Evolutionary conservation across 768 basidiomycete genomes (phyloP), one percentile per base, ranked within the genome.

Genomic region (Suillus variegatus): DNA sequence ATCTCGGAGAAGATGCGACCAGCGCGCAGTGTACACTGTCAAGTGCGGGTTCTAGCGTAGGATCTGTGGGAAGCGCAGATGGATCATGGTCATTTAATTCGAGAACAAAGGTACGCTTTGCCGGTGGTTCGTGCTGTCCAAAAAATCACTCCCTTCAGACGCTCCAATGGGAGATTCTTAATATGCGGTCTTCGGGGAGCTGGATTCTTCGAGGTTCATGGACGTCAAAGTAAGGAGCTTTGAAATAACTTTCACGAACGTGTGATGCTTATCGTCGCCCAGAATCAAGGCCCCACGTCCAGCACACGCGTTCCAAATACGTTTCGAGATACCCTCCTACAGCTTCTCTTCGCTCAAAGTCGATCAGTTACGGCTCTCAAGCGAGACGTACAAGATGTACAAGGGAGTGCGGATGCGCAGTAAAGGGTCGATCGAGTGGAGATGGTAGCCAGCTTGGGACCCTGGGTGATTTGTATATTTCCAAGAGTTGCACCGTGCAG

Each of bases 381-480:
- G 91, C 14, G 93, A 95, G 74, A 77, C 77, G 13, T 96, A 96
- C 77, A 97, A 96, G 76, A 92, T 92, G 13, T 97, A 92, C 79
- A 97, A 96, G 76, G 95, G 95, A 18, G 90, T 97, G 60, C 81
- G 94, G 72, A 87, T 88, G 54, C 81, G 83, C 46, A 62, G 76
- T 8, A 52, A 67, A 61, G 76, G 76, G n/a, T 70, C 68, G 6
- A 60, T 78, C 35, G 76, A 76, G 52, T 76, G 76, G 77, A 71
- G 76, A 54, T 76, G 76, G 76, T 76, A 76, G 62, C 32, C 36
- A 60, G 28, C 14, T 25, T 60, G 16, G 54, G 35, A n/a, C 35
- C 32, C 36, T 35, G 54, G 12, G 6, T 36, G 5, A 20, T 55
- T 36, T 12, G 20, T 55, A 3, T 36, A n/a, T 55, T 55, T n/a